phyloP scores from a whole-genome alignment of 73 alveolate species.

The Paramecium bursaria region DNA sequence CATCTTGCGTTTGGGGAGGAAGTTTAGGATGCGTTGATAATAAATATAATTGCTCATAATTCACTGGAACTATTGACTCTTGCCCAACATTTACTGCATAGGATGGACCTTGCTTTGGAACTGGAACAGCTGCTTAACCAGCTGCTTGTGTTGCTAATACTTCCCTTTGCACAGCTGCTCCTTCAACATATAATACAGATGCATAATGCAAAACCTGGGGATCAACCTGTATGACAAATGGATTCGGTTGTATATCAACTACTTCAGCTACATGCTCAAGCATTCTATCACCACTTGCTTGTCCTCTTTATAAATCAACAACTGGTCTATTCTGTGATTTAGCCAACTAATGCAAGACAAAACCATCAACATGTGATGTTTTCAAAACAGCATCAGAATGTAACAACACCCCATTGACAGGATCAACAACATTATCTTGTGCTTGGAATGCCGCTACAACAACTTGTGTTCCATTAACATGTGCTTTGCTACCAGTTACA shows the following conservation, averaged over 20 bases:
- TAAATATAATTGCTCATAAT: background rate
- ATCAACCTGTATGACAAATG: background rate
- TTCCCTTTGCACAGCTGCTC: constrained; percentile 56
- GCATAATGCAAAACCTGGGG: background rate
- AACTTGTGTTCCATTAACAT: background rate
- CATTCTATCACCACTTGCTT: background rate
- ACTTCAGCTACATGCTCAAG: constrained; percentile 2
- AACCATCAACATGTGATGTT: too few species aligned
- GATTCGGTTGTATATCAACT: constrained; percentile 11
- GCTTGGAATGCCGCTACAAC: too few species aligned
- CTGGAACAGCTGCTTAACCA: background rate
- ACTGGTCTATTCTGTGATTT: too few species aligned
- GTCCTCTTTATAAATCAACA: too few species aligned
- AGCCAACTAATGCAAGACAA: too few species aligned
- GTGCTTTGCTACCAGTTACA: background rate
- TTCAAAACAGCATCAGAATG: background rate
- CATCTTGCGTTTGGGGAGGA: constrained; percentile 13
- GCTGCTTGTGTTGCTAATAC: constrained; percentile 17
- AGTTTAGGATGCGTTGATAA: constrained; percentile 10
- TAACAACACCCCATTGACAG: constrained; percentile 19
- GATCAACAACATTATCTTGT: background rate
- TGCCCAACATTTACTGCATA: constrained; percentile 18
- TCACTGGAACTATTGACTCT: background rate
- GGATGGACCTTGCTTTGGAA: constrained; percentile 53
- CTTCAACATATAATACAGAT: background rate